Percentiles rank a stretch among this genome's conserved stretches.
These are phyloP conservation scores for Whalleya microplaca DNA, from an alignment of 2,329 filamentous ascomycete genomes.

Conservation along the genomic window DNA sequence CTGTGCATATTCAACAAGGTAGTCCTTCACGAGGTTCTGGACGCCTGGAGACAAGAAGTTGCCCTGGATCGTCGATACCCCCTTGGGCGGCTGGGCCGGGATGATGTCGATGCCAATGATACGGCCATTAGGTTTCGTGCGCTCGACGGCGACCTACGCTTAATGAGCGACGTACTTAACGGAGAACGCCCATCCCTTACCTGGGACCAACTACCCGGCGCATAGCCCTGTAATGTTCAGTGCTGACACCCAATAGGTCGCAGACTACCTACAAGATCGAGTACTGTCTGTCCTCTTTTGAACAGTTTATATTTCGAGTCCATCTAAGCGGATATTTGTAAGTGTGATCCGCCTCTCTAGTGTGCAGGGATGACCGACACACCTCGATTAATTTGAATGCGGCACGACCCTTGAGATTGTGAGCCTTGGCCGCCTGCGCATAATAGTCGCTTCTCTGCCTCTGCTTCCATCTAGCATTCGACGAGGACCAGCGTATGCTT, in stretches of 20 bases:
- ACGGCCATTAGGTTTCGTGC: conserved; percentile 74
- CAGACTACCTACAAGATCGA: conserved; percentile 72
- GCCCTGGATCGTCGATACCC: conserved; percentile 93
- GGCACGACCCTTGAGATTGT: conserved; percentile 84
- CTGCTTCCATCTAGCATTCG: conserved; percentile 75
- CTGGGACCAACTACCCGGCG: conserved; percentile 74
- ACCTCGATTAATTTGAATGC: conserved; percentile 93
- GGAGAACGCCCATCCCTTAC: conserved; percentile 40
- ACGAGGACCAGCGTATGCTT: conserved; percentile 53
- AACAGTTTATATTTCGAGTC: conserved; percentile 83
- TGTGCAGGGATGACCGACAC: conserved; percentile 15
- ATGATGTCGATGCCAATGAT: conserved; percentile 94
- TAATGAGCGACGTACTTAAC: conserved; percentile 15
- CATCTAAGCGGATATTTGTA: conserved; percentile 58
- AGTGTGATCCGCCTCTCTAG: conserved; percentile 2
- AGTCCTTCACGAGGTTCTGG: conserved; percentile 76
- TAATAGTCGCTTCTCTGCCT: conserved; percentile 77
- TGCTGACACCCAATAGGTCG: background rate
- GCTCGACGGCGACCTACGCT: conserved; percentile 75
- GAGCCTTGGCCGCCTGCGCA: conserved; percentile 74
- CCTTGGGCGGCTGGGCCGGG: conserved; percentile 85
- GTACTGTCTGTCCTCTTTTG: conserved; percentile 77
- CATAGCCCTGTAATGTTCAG: conserved; percentile 64
- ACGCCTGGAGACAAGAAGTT: conserved; percentile 81
- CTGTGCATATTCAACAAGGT: conserved; percentile 60